These are phyloP conservation scores for Phytomonas francai DNA, from an alignment of 208 protist species.

Conservation along the genomic window DNA sequence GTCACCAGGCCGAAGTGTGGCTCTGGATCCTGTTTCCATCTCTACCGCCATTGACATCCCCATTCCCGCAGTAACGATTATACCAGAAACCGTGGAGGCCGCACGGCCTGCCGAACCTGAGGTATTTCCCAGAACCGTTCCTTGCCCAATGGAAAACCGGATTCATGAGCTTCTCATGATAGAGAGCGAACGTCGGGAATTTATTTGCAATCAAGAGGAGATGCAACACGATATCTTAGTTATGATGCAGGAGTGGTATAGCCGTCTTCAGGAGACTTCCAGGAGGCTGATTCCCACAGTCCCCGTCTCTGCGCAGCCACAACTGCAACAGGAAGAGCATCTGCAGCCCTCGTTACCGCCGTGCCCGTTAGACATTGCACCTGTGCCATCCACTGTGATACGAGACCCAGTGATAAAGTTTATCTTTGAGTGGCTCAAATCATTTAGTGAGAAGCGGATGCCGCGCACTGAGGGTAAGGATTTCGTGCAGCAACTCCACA, in stretches of 20 bases:
- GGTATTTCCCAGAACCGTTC: neutral
- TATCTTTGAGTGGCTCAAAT: constrained; percentile 64
- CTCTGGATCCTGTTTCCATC: neutral
- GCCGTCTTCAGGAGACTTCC: neutral
- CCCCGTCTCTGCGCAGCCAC: neutral
- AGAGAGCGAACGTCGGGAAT: neutral
- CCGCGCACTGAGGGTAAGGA: constrained; percentile 8
- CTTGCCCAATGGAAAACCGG: neutral
- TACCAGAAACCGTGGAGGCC: neutral
- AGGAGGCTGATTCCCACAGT: neutral
- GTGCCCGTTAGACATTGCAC: neutral
- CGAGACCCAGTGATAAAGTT: constrained; percentile 54
- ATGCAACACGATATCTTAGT: neutral
- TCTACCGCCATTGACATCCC: neutral
- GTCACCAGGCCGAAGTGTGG: neutral
- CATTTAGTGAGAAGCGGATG: constrained; percentile 21
- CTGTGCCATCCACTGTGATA: constrained; percentile 1
- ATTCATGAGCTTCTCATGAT: neutral
- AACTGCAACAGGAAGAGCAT: neutral
- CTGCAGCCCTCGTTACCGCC: neutral
- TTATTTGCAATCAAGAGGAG: neutral
- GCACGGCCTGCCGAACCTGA: neutral
- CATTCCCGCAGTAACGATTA: neutral
- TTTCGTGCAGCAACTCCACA: constrained; percentile 15
- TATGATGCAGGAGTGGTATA: neutral